Percentiles rank a stretch among this genome's conserved stretches.
phyloP scores from a whole-genome alignment of 371 early-diverging fungal genomes.

The Mortierella sp. region DNA sequence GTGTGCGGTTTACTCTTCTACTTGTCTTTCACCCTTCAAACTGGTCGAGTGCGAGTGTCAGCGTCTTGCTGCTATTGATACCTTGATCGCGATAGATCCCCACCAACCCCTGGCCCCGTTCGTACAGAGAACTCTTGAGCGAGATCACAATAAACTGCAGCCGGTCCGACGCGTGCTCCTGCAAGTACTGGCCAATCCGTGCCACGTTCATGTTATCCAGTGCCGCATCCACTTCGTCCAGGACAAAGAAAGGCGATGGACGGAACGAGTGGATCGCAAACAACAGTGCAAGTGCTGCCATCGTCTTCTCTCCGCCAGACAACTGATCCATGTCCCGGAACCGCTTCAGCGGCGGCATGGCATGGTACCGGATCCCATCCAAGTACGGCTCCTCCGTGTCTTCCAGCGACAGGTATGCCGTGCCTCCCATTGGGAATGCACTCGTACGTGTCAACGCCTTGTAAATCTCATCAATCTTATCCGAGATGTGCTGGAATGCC shows the following conservation, averaged over 20 bases:
- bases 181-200: slow-evolving; percentile 91
- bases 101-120: slow-evolving; percentile 94
- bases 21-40: slow-evolving; percentile 40
- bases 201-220: slow-evolving; percentile 98
- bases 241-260: slow-evolving; percentile 98
- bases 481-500: slow-evolving; percentile 93
- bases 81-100: slow-evolving; percentile 97
- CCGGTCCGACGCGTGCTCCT: slow-evolving; percentile 62
- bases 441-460: slow-evolving; percentile 89
- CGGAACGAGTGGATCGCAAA: slow-evolving; percentile 97
- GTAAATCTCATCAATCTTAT: slow-evolving; percentile 93
- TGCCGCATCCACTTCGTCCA: slow-evolving; percentile 99
- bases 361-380: slow-evolving; percentile 96
- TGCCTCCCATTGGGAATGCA: slow-evolving; percentile 91
- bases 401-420: slow-evolving; percentile 95
- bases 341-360: slow-evolving; percentile 99
- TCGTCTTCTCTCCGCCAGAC: slow-evolving; percentile 99
- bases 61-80: slow-evolving; percentile 81
- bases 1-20: no score
- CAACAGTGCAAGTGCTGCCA: slow-evolving; percentile 96
- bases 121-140: slow-evolving; percentile 95
- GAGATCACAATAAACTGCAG: slow-evolving; percentile 99
- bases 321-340: slow-evolving; percentile 99
- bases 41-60: slow-evolving; percentile 75
- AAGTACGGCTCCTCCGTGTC: slow-evolving; percentile 96